Evolutionary conservation across 192 early-diverging fungal species (phyloP).

Genomic region (Backusella sp.): DNA sequence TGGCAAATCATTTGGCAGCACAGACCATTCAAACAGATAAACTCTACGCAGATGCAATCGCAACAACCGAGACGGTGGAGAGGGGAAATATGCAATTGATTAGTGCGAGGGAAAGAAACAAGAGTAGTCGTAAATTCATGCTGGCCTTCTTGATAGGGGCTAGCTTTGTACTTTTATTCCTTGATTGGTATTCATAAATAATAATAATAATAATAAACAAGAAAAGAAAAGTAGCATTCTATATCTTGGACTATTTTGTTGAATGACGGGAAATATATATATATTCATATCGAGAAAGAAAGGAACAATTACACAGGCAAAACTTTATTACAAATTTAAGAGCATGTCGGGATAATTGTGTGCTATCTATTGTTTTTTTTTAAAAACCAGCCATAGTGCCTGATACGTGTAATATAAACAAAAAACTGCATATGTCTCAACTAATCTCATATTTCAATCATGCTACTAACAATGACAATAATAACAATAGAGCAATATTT

Average conservation of each 20-base stretch:
- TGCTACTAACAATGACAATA: too few relatives aligned
- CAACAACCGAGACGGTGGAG: conserved; percentile 59
- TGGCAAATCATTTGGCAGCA: conserved; percentile 67
- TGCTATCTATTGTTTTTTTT: not conserved
- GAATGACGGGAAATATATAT: too few relatives aligned
- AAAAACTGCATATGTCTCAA: too few relatives aligned
- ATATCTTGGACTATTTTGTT: too few relatives aligned
- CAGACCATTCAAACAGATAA: conserved; percentile 74
- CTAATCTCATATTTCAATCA: too few relatives aligned
- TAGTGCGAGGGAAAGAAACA: conserved; percentile 62
- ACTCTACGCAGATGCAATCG: conserved; percentile 69
- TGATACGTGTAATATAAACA: not conserved
- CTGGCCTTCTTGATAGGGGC: conserved; percentile 68
- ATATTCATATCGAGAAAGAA: not conserved
- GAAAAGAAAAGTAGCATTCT: too few relatives aligned
- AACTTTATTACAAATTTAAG: not conserved
- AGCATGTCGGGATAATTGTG: not conserved
- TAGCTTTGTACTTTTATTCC: conserved; percentile 69
- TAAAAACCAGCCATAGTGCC: not conserved
- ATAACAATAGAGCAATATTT: too few relatives aligned
- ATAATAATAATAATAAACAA: not conserved
- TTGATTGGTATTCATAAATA: conserved; percentile 66
- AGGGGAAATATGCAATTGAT: conserved; percentile 67
- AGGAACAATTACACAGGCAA: not conserved
- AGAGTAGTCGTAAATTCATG: conserved; percentile 71